Conservation (phyloP, 805 yeast genomes). For the Ogataea glucozyma region DNA sequence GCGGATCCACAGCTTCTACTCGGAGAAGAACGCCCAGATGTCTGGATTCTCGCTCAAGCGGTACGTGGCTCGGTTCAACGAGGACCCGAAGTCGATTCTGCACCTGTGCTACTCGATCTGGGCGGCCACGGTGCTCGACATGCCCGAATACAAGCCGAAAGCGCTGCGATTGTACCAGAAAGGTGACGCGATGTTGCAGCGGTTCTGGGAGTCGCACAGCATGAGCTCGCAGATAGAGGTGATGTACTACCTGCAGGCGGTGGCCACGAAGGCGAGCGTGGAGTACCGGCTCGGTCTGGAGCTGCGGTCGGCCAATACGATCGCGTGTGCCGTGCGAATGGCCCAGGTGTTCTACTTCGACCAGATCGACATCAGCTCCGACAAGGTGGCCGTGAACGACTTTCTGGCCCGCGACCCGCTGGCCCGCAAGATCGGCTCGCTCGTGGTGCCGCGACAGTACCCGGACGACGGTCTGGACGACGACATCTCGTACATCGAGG, state of each 20-base stretch:
- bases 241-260: constrained; percentile 29
- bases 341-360: constrained; percentile 34
- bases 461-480: constrained; percentile 27
- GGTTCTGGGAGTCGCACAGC: constrained; percentile 22
- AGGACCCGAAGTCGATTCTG: constrained; percentile 21
- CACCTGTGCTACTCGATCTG: constrained; percentile 29
- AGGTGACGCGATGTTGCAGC: constrained; percentile 17
- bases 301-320: constrained; percentile 30
- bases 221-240: constrained; percentile 20
- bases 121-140: constrained; percentile 22
- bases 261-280: constrained; percentile 27
- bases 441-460: not conserved
- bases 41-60: constrained; percentile 24
- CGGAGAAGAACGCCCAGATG: constrained; percentile 12
- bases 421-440: not conserved
- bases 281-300: constrained; percentile 32
- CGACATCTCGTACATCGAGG: constrained; percentile 31
- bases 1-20: constrained; percentile 23
- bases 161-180: constrained; percentile 23
- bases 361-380: constrained; percentile 29
- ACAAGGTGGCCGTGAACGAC: constrained; percentile 3
- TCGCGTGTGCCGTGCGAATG: constrained; percentile 29
- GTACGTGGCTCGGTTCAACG: constrained; percentile 20
- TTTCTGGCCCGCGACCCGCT: not conserved
- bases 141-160: constrained; percentile 21